Evolutionary conservation across 75 land plant species (phyloP), one percentile per base, ranked within the genome.

Genomic region (Cryptomeria japonica): DNA sequence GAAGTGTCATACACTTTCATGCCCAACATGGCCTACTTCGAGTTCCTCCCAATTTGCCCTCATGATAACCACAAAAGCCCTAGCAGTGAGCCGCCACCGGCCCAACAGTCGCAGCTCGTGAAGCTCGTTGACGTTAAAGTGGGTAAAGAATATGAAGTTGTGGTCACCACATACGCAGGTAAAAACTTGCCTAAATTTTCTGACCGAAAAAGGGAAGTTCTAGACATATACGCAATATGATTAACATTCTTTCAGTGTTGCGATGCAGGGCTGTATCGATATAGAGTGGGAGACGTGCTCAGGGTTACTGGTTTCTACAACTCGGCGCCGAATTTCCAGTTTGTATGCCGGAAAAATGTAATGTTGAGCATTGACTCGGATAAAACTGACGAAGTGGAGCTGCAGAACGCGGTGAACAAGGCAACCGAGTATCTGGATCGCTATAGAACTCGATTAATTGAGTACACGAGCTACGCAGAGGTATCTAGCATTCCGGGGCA

Each of bases 251-350:
- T 73, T 73, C 14, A 1, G 6, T 47, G 51, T 47, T 47, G 11
- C 13, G 12, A 47, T 47, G 51, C 51, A 47, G 51, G 51, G 51
- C 13, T 47, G 11, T 47, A 47, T 47, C 13, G 51, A 7, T 47
- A 47, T 12, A 10, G 51, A 47, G 51, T 47, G 0, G 51, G 51
- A 47, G 51, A 47, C 8, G 51, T 47, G 11, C 51, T 47, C 0
- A 47, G 51, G 51, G 51, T 47, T 0, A 93, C 92, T 38, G 95
- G 99, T 77, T 96, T 94, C 93, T 93, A 96, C 89, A 96, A 96
- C 91, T 92, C 93, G 46, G 92, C 96, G 5, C 99, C 99, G 1
- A 93, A 95, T 53, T 95, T 97, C 90, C 90, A 89, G 89, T 96
- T 96, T 91, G 89, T 90, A 22, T 44, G 87, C 80, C 70, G 91